Conservation (phyloP, 2,329 filamentous ascomycete genomes). For the Podosphaera xanthii region DNA sequence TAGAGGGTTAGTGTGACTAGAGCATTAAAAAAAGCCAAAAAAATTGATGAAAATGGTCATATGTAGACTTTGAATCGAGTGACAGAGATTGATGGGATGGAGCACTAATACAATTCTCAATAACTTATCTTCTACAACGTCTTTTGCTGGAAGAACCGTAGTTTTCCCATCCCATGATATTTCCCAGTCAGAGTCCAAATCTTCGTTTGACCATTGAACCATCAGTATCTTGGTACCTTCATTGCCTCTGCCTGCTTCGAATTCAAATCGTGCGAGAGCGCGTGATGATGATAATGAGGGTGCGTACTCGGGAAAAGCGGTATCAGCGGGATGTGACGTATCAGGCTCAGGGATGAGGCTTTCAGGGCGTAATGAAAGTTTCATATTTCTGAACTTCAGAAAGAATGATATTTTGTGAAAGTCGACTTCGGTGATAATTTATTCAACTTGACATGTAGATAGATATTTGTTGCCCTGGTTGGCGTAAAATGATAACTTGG, state of each 20-base stretch:
- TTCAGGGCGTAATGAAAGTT: neutral
- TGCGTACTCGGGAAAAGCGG: slow-evolving; percentile 12
- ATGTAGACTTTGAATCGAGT: neutral
- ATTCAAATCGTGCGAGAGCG: slow-evolving; percentile 69
- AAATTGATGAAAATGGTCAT: neutral
- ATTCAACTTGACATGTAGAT: neutral
- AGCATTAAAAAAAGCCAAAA: neutral
- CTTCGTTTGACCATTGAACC: slow-evolving; percentile 61
- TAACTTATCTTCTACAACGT: slow-evolving; percentile 19
- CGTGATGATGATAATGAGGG: slow-evolving; percentile 26
- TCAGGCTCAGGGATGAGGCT: slow-evolving; percentile 12
- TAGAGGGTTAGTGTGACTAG: neutral
- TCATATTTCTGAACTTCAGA: neutral
- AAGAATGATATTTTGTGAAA: too few relatives aligned
- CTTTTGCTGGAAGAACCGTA: slow-evolving; percentile 33
- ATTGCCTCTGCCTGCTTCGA: slow-evolving; percentile 52
- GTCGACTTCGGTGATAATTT: too few relatives aligned
- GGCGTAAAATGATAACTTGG: neutral
- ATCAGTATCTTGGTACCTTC: slow-evolving; percentile 81
- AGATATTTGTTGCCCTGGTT: neutral
- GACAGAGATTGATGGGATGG: neutral
- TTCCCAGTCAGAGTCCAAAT: slow-evolving; percentile 36
- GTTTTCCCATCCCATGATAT: slow-evolving; percentile 69
- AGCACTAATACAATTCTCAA: slow-evolving; percentile 19
- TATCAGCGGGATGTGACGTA: neutral